These are phyloP conservation scores for Rachicladosporium sp. DNA, from an alignment of 2,329 filamentous ascomycete genomes.

Conservation along the genomic window DNA sequence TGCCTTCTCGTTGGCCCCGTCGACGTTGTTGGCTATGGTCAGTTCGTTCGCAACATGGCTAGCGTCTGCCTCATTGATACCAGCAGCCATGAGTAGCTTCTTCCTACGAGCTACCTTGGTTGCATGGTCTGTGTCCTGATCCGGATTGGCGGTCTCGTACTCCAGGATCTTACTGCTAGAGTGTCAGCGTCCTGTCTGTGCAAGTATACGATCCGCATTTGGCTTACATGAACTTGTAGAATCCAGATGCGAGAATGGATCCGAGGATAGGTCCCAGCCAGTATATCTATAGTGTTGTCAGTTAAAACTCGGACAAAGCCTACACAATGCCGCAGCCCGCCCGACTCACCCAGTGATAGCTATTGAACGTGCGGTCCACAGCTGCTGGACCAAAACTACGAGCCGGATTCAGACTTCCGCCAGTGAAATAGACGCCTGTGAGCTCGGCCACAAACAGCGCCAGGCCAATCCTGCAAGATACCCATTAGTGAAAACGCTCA, in stretches of 20 bases:
- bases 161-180: constrained; percentile 16
- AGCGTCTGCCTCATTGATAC: constrained; percentile 11
- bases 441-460: constrained; percentile 37
- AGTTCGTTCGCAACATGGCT: constrained; percentile 9
- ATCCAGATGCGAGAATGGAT: constrained; percentile 20
- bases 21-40: not conserved
- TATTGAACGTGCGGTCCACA: constrained; percentile 15
- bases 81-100: constrained; percentile 10
- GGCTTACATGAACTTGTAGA: constrained; percentile 17
- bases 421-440: constrained; percentile 27
- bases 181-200: too few species aligned
- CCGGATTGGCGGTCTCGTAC: constrained; percentile 23
- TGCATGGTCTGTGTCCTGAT: constrained; percentile 15
- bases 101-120: constrained; percentile 7
- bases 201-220: too few species aligned
- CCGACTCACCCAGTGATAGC: constrained; percentile 30
- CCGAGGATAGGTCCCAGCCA: constrained; percentile 22
- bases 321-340: not conserved
- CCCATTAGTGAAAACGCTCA: constrained; percentile 41
- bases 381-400: constrained; percentile 22
- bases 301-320: too few species aligned
- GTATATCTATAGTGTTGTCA: constrained; percentile 9
- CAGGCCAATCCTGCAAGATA: constrained; percentile 26
- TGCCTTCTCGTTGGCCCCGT: not conserved
- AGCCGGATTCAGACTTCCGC: constrained; percentile 25